Base-by-base conservation (phyloP, 2,329 filamentous ascomycete species). In the Chrysosporium keratinophilum region DNA sequence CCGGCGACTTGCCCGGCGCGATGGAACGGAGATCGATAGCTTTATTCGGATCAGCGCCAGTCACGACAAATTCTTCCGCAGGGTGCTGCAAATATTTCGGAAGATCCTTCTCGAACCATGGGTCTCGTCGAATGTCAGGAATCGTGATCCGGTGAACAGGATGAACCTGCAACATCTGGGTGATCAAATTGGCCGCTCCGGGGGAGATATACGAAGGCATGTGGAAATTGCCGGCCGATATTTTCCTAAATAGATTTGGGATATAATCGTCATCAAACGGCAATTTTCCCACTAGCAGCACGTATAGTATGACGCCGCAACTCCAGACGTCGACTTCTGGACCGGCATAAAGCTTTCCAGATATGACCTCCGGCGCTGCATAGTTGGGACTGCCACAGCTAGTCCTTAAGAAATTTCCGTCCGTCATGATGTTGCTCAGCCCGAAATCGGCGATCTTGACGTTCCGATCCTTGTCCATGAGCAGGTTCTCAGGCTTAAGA, bases 401-500 rank as follows among this genome's bases (percentile, higher is more conserved):
- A 1, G 93, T 98, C 74, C 96, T 97, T 64, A 98, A 80, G 67
- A 98, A 98, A 69, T 98, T 98, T 23, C 93, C 93, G 67, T 98
- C 93, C 0, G 93, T 97, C 93, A 98, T 98, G 73, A 98, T 98
- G 68, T 98, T 98, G 75, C 91, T 97, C 54, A 98, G 77, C 55
- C 93, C 93, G 62, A 98, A 98, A 72, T 98, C 93, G 64, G 93
- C 93, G 73, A 98, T 98, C 76, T 98, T 98, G 72, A 98, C 91
- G 64, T 98, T 96, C 66, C 95, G 84, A 56, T 94, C 85, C 60
- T 94, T 88, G 71, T 98, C 93, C 50, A 98, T 82, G 42, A 98
- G 80, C 47, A 98, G 74, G 67, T 98, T 98, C 76, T 98, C 93
- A 9, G 93, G 93, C 71, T 98, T 98, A 58, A 98, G 74, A 69